Evolutionary conservation across 1,284 basidiomycete genomes (phyloP), one percentile per base, ranked within the genome.

Genomic region (Cryptococcus wingfieldii): DNA sequence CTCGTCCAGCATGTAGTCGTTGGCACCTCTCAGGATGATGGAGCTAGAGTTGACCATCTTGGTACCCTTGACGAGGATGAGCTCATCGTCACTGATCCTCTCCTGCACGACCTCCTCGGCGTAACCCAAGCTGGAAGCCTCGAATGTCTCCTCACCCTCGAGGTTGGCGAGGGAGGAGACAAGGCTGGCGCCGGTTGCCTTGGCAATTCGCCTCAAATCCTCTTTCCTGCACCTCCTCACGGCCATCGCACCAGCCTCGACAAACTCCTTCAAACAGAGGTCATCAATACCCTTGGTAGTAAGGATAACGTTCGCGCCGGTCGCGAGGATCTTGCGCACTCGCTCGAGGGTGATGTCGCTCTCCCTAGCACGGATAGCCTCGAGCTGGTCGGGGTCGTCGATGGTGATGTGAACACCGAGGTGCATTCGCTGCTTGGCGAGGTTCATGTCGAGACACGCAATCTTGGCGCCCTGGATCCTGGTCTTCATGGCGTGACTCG

Each of bases 211-310:
- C 57, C 93, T 85, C 52, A 98, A 82, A 75, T 99, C 96, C 75
- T 99, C 96, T 78, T 98, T 98, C 72, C 90, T 86, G 81, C 96
- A 98, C 69, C 96, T 83, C 63, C 96, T 86, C 53, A 98, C 96
- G 41, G 93, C 96, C 89, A 98, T 98, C 0, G 95, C 96, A 43
- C 96, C 96, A 14, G 93, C 95, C 79, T 99, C 96, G 54, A 98
- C 91, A 70, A 98, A 98, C 79, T 98, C 96, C 77, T 99, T 99
- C 68, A 98, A 80, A 75, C 93, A 96, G 34, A 98, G 82, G 72
- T 99, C 96, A 71, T 99, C 96, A 67, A 98, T 99, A 50, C 96
- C 96, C 78, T 98, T 98, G 38, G 96, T 98, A 27, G 96, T 99
- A 55, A 98, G 80, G 47, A 98, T 86, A 59, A 98, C 96, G 70